phyloP scores from a whole-genome alignment of 2,329 filamentous ascomycete species.

The Colletotrichum gigasporum region DNA sequence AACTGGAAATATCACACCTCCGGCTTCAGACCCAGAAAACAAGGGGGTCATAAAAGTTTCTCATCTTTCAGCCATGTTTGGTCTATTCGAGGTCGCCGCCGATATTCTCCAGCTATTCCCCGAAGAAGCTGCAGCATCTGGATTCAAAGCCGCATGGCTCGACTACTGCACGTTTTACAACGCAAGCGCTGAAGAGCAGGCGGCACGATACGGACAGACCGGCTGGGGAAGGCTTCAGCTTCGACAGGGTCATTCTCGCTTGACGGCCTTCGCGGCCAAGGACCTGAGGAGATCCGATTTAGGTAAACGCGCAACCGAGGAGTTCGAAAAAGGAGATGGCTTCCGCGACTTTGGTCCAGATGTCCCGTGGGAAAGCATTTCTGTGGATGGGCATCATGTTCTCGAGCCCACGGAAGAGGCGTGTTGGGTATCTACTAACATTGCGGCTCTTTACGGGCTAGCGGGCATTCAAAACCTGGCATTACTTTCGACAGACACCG shows the following conservation, averaged over 20 bases:
- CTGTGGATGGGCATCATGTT: not conserved
- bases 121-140: not conserved
- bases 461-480: not conserved
- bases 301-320: not conserved
- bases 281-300: not conserved
- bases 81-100: conserved; percentile 64
- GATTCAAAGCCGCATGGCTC: not conserved
- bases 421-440: not conserved
- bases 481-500: not conserved
- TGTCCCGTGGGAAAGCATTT: not conserved
- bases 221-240: not conserved
- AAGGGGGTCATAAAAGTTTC: conserved; percentile 59
- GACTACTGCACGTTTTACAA: not conserved
- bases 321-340: not conserved
- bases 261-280: not conserved
- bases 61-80: conserved; percentile 67
- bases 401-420: not conserved
- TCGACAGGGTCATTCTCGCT: not conserved
- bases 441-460: not conserved
- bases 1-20: conserved; percentile 59
- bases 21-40: conserved; percentile 62
- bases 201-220: not conserved
- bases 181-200: not conserved
- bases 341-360: not conserved
- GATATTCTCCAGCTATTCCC: conserved; percentile 42